Percentiles rank a stretch among this genome's conserved stretches.
Evolutionary conservation across 225 moss, liverwort and hornwort genomes (phyloP).

Genomic region (Pseudisothecium myosuroides): DNA sequence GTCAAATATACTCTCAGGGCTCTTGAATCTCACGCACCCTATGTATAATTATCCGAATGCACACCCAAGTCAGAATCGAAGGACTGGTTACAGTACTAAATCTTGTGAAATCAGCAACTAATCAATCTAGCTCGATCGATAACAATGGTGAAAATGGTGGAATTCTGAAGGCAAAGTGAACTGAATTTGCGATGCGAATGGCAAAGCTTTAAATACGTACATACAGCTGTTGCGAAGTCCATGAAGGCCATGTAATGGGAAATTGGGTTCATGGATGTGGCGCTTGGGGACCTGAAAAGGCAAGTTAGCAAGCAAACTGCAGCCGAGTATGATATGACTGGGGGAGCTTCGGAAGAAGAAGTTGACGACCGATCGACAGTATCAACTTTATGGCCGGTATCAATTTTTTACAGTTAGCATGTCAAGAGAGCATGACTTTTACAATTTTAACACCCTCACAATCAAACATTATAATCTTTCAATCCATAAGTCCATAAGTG

Average conservation of each 20-base stretch:
- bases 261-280: neutral
- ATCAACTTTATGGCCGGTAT: no score
- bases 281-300: constrained; percentile 2
- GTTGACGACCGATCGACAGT: neutral
- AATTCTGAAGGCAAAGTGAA: neutral
- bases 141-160: neutral
- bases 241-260: neutral
- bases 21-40: neutral
- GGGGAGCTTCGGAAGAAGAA: neutral
- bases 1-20: neutral
- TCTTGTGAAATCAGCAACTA: neutral
- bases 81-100: neutral
- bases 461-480: no score
- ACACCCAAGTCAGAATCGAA: neutral
- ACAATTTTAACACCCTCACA: no score
- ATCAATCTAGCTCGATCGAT: neutral
- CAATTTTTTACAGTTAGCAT: no score
- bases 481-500: no score
- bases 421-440: no score
- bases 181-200: neutral
- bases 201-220: neutral
- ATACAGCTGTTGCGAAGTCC: neutral
- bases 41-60: neutral
- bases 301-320: neutral
- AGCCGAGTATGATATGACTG: neutral